Evolutionary conservation across 202 grass and related monocot genomes (phyloP).

Genomic region (Setaria italica): DNA sequence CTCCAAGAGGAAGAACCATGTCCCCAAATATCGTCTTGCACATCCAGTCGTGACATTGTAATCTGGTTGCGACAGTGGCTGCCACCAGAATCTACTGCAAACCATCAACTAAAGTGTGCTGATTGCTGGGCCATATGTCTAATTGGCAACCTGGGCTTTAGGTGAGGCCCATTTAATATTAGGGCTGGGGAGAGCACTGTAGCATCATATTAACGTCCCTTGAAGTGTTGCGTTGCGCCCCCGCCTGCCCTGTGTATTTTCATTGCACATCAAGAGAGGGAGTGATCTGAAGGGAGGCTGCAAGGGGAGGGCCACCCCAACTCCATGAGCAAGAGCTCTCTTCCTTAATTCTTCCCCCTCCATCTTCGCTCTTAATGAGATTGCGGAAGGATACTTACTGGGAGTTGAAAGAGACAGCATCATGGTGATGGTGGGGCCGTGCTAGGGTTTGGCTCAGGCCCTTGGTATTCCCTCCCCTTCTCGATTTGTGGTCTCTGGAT

Average conservation of each 20-base stretch:
- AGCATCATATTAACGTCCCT: background rate
- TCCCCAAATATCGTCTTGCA: background rate
- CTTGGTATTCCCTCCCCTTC: background rate
- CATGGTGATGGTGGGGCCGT: too few species aligned
- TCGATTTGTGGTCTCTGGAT: background rate
- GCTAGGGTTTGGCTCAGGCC: background rate
- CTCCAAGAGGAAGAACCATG: background rate
- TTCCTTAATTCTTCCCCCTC: background rate
- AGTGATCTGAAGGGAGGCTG: conserved; percentile 1
- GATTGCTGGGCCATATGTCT: conserved; percentile 3
- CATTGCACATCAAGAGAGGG: background rate
- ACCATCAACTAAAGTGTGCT: background rate
- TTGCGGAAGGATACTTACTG: background rate
- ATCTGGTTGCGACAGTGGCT: background rate
- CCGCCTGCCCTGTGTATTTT: background rate
- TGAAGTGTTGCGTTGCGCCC: background rate
- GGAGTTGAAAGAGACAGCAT: background rate
- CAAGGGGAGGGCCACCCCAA: background rate
- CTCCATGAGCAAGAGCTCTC: background rate
- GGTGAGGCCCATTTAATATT: conserved; percentile 9
- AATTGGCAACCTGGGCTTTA: conserved; percentile 17
- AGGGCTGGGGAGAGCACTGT: background rate
- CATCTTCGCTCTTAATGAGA: background rate
- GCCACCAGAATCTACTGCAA: background rate
- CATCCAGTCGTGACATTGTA: background rate